Conservation (phyloP, 2,329 filamentous ascomycete species). For the Penicillium sp. region DNA sequence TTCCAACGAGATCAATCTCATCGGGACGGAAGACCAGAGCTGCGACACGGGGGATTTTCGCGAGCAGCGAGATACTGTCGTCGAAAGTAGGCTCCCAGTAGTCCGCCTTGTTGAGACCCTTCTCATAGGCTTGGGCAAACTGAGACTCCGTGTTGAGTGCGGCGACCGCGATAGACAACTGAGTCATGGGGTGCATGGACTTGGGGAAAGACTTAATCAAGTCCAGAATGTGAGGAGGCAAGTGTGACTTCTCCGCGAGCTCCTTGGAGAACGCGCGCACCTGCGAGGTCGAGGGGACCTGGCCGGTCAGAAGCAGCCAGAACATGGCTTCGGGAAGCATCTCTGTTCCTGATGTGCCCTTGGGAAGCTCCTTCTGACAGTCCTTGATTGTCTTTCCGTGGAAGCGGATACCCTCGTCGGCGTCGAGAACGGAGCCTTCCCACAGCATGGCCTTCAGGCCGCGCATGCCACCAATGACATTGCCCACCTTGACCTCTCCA, state of each 20-base stretch:
- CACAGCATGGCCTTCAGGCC: constrained; percentile 97
- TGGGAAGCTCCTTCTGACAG: constrained; percentile 89
- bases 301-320: constrained; percentile 92
- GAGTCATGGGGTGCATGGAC: constrained; percentile 96
- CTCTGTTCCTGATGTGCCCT: constrained; percentile 84
- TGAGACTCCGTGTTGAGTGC: constrained; percentile 93
- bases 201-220: constrained; percentile 88
- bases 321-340: constrained; percentile 99
- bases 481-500: constrained; percentile 90
- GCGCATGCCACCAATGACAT: constrained; percentile 94
- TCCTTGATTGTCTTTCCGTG: constrained; percentile 98
- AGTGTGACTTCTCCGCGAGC: constrained; percentile 78
- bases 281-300: constrained; percentile 81
- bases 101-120: constrained; percentile 88
- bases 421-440: constrained; percentile 96
- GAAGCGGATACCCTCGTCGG: constrained; percentile 96
- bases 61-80: constrained; percentile 87
- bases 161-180: constrained; percentile 91
- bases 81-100: constrained; percentile 99
- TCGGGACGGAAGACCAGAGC: constrained; percentile 97
- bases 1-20: constrained; percentile 71
- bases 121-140: constrained; percentile 90
- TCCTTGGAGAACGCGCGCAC: constrained; percentile 80
- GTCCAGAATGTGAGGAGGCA: constrained; percentile 80
- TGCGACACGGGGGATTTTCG: constrained; percentile 94